A percentile compares a stretch with the other conserved stretches of the same genome.
phyloP scores from a whole-genome alignment of 495 filamentous ascomycete genomes.

The Aspergillus biplanus region DNA sequence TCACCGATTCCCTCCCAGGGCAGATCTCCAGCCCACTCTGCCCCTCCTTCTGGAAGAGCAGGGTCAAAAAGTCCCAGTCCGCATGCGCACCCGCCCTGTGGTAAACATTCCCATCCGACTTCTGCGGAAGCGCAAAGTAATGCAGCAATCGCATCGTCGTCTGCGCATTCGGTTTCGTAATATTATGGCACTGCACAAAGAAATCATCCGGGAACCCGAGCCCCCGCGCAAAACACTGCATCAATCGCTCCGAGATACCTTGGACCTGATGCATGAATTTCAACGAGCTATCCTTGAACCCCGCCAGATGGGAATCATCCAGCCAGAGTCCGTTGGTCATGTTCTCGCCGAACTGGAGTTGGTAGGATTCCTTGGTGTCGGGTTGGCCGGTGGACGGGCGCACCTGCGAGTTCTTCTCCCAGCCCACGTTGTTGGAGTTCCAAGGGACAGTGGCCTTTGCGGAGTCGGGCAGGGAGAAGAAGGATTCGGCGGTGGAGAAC shows the following conservation, averaged over 20 bases:
- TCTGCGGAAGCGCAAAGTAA: slow-evolving; percentile 54
- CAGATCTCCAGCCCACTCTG: slow-evolving; percentile 69
- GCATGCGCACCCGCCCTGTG: slow-evolving; percentile 68
- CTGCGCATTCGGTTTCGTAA: slow-evolving; percentile 51
- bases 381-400: slow-evolving; percentile 62
- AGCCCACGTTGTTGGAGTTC: slow-evolving; percentile 61
- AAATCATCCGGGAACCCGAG: slow-evolving; percentile 59
- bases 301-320: slow-evolving; percentile 48
- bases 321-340: slow-evolving; percentile 56
- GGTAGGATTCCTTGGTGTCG: slow-evolving; percentile 66
- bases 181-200: slow-evolving; percentile 59
- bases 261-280: slow-evolving; percentile 60
- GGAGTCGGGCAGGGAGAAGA: slow-evolving; percentile 59
- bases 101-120: slow-evolving; percentile 49
- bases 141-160: slow-evolving; percentile 62
- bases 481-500: slow-evolving; percentile 53
- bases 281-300: slow-evolving; percentile 47
- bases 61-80: slow-evolving; percentile 65
- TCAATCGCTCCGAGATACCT: slow-evolving; percentile 56
- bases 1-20: slow-evolving; percentile 64
- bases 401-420: slow-evolving; percentile 65
- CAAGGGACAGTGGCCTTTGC: slow-evolving; percentile 59
- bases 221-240: slow-evolving; percentile 62
- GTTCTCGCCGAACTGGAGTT: slow-evolving; percentile 61
- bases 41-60: slow-evolving; percentile 67